phyloP scores from a whole-genome alignment of 371 early-diverging fungal genomes.

The Haplosporangium sp. region DNA sequence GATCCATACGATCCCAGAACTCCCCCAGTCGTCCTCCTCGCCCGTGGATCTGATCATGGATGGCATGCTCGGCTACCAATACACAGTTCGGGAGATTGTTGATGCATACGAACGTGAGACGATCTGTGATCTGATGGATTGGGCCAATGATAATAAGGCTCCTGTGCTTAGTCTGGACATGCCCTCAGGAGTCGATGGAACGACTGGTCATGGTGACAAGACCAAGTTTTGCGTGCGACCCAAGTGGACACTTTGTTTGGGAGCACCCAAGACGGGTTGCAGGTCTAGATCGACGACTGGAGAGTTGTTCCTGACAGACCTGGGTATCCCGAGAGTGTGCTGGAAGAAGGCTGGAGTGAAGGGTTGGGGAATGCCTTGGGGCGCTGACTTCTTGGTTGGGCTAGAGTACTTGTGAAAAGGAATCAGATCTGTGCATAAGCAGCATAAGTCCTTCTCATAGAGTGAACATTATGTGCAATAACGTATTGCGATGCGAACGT shows the following conservation, averaged over 20 bases:
- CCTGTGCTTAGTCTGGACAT: conserved; percentile 78
- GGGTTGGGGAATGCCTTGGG: conserved; percentile 71
- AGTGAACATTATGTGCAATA: neutral
- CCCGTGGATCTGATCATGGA: conserved; percentile 87
- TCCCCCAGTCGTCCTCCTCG: conserved; percentile 63
- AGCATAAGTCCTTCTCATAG: neutral
- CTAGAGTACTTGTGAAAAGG: conserved; percentile 61
- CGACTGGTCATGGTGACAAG: conserved; percentile 55
- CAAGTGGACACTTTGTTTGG: conserved; percentile 82
- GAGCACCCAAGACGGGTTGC: conserved; percentile 78
- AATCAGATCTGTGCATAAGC: neutral
- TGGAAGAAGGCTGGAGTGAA: conserved; percentile 73
- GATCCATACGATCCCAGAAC: conserved; percentile 46
- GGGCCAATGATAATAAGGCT: conserved; percentile 80
- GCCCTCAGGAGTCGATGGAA: conserved; percentile 76
- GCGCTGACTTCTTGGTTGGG: conserved; percentile 77
- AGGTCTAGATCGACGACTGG: conserved; percentile 67
- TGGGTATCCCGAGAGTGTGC: conserved; percentile 76
- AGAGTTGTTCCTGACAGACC: conserved; percentile 80
- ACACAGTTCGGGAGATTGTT: conserved; percentile 66
- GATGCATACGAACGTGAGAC: conserved; percentile 63
- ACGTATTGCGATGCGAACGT: too few relatives aligned
- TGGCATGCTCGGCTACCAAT: conserved; percentile 74
- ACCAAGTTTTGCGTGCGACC: conserved; percentile 63
- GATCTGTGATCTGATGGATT: conserved; percentile 71